Percentiles rank a stretch among this genome's conserved stretches.
Evolutionary conservation across 2,329 filamentous ascomycete genomes (phyloP).

Genomic region (Aspergillus candidus): DNA sequence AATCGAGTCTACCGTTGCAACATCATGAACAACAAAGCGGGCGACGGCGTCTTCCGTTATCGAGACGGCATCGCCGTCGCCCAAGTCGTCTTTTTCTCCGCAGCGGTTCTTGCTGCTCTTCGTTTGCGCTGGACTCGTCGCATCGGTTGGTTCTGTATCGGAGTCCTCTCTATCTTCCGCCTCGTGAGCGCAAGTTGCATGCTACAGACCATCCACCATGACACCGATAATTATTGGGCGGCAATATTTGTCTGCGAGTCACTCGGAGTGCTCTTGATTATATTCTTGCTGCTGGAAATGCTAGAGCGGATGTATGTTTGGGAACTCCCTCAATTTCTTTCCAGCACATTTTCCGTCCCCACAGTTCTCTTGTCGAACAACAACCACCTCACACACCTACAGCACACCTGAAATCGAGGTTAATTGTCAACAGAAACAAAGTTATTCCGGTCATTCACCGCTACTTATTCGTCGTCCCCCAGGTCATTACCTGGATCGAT

Average conservation of each 20-base stretch:
- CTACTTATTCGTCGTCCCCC: slow-evolving; percentile 9
- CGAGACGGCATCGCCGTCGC: slow-evolving; percentile 11
- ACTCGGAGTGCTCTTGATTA: slow-evolving; percentile 12
- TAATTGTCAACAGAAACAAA: slow-evolving; percentile 8
- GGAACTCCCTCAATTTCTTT: neutral
- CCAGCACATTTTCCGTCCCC: too few species aligned
- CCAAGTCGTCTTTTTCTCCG: slow-evolving; percentile 7
- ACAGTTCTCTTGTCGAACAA: too few species aligned
- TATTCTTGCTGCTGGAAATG: slow-evolving; percentile 13
- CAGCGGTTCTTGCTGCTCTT: slow-evolving; percentile 3
- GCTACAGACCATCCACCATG: slow-evolving; percentile 10
- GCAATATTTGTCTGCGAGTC: slow-evolving; percentile 15
- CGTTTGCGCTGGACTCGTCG: slow-evolving; percentile 7
- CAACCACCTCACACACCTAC: neutral
- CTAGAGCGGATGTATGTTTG: slow-evolving; percentile 10
- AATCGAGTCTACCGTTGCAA: too few species aligned
- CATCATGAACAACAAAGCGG: neutral
- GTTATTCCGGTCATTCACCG: slow-evolving; percentile 1
- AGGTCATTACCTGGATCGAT: slow-evolving; percentile 14
- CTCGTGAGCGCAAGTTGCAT: slow-evolving; percentile 12
- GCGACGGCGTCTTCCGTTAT: slow-evolving; percentile 7
- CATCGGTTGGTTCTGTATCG: slow-evolving; percentile 14
- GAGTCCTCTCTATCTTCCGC: slow-evolving; percentile 9
- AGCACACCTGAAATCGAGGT: neutral
- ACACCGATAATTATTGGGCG: slow-evolving; percentile 10